A percentile compares a stretch with the other conserved stretches of the same genome.
Conservation (phyloP, 371 early-diverging fungal genomes). For the Apophysomyces ossiformis region DNA sequence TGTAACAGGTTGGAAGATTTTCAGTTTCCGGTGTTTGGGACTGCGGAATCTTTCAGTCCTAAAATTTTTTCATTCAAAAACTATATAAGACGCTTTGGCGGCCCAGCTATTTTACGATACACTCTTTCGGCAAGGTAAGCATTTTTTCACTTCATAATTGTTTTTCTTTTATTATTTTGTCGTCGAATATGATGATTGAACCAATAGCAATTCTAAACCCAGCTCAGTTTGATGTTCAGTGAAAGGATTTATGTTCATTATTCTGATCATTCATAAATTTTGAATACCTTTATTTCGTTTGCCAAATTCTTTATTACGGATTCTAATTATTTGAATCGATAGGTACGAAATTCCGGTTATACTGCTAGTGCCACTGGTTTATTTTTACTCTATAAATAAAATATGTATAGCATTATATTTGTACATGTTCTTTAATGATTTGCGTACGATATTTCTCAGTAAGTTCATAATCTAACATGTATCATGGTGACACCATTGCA, state of each 20-base stretch:
- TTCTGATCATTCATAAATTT: background rate
- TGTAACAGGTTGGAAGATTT: too few relatives aligned
- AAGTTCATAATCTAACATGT: too few relatives aligned
- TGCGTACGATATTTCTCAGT: too few relatives aligned
- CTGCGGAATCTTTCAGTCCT: background rate
- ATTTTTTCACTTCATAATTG: background rate
- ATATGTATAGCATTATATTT: too few relatives aligned
- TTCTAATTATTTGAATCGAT: background rate
- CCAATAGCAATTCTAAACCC: slow-evolving; percentile 11
- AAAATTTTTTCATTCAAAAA: background rate
- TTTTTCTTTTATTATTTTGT: background rate
- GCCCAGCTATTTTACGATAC: background rate
- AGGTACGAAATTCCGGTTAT: background rate
- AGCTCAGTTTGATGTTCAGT: slow-evolving; percentile 11
- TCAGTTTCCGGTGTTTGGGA: too few relatives aligned
- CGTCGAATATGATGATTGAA: slow-evolving; percentile 10
- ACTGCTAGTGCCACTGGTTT: background rate
- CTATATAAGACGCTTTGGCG: background rate
- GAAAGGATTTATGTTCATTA: slow-evolving; percentile 8
- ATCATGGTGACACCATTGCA: too few relatives aligned
- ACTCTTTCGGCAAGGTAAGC: background rate
- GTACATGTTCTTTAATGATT: too few relatives aligned
- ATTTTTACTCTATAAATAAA: background rate
- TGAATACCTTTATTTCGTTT: slow-evolving; percentile 1
- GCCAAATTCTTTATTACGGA: background rate